phyloP scores from a whole-genome alignment of 768 basidiomycete species.

The Hericium coralloides region DNA sequence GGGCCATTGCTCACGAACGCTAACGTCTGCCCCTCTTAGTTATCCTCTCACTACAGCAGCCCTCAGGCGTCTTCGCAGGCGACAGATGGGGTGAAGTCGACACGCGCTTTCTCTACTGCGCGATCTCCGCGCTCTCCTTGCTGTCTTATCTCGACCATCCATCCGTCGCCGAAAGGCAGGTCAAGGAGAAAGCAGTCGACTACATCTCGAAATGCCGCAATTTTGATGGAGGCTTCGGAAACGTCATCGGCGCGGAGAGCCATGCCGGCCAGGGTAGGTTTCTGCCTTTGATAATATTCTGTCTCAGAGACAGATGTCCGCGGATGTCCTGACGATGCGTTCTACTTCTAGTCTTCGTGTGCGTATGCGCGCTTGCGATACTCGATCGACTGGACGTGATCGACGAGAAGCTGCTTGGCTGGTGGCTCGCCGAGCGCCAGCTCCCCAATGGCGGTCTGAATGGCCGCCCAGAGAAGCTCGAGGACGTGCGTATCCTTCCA shows the following conservation, averaged over 20 bases:
- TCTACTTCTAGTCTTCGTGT: slow-evolving; percentile 66
- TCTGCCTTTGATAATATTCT: neutral
- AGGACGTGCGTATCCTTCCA: slow-evolving; percentile 60
- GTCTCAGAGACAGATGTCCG: neutral
- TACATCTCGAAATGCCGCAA: slow-evolving; percentile 79
- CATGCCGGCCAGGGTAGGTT: slow-evolving; percentile 80
- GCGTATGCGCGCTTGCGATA: slow-evolving; percentile 80
- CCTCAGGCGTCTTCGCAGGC: slow-evolving; percentile 83
- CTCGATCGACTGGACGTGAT: slow-evolving; percentile 74
- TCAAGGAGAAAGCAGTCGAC: slow-evolving; percentile 53
- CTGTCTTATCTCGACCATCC: slow-evolving; percentile 58
- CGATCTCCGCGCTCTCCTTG: slow-evolving; percentile 74
- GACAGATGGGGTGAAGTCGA: slow-evolving; percentile 90
- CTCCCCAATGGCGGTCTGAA: slow-evolving; percentile 90
- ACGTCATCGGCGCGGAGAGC: slow-evolving; percentile 76
- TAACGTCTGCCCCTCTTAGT: slow-evolving; percentile 33
- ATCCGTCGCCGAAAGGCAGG: slow-evolving; percentile 28
- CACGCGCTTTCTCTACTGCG: slow-evolving; percentile 85
- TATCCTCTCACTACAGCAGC: slow-evolving; percentile 76
- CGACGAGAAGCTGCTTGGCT: slow-evolving; percentile 70
- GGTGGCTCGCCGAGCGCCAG: slow-evolving; percentile 95
- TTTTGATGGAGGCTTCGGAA: slow-evolving; percentile 95
- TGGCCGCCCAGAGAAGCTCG: slow-evolving; percentile 94
- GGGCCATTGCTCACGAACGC: neutral
- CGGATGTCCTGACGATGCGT: neutral